These are phyloP conservation scores for Marasmius tenuissimus DNA, from an alignment of 1,284 basidiomycete genomes.

Conservation along the genomic window DNA sequence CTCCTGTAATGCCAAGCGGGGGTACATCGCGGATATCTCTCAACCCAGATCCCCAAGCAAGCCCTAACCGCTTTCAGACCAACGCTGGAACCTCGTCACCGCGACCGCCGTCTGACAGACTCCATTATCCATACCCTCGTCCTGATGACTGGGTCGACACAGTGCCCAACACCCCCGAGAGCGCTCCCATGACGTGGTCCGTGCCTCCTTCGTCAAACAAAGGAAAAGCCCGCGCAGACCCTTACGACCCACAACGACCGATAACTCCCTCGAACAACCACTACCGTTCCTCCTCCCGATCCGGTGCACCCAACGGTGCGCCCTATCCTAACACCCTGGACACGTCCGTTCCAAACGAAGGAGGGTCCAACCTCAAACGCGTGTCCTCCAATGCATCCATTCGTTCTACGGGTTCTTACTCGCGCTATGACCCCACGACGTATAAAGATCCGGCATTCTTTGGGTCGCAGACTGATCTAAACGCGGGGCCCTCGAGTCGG, in stretches of 20 bases:
- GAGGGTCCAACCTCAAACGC: slow-evolving; percentile 18
- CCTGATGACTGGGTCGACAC: slow-evolving; percentile 6
- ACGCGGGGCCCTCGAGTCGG: not conserved
- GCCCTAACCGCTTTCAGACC: not conserved
- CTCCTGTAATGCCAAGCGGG: slow-evolving; percentile 2
- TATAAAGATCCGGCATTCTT: slow-evolving; percentile 35
- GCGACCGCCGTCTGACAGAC: not conserved
- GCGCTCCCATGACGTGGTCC: not conserved
- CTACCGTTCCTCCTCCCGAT: not conserved
- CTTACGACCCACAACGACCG: not conserved
- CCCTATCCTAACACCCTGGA: not conserved
- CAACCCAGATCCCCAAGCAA: not conserved
- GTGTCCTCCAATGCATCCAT: slow-evolving; percentile 29
- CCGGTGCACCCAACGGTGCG: not conserved
- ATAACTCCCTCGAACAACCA: not conserved
- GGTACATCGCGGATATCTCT: not conserved
- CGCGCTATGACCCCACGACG: slow-evolving; percentile 28
- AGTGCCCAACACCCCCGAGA: slow-evolving; percentile 11
- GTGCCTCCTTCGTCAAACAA: not conserved
- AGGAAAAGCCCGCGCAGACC: not conserved
- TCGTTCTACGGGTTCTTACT: slow-evolving; percentile 29
- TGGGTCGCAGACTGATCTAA: not conserved
- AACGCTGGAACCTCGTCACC: not conserved
- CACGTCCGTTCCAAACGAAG: not conserved
- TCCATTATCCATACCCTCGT: not conserved